Percentiles rank a stretch among this genome's conserved stretches.
These are phyloP conservation scores for Lichtheimia ramosa DNA, from an alignment of 371 early-diverging fungal species.

Conservation along the genomic window DNA sequence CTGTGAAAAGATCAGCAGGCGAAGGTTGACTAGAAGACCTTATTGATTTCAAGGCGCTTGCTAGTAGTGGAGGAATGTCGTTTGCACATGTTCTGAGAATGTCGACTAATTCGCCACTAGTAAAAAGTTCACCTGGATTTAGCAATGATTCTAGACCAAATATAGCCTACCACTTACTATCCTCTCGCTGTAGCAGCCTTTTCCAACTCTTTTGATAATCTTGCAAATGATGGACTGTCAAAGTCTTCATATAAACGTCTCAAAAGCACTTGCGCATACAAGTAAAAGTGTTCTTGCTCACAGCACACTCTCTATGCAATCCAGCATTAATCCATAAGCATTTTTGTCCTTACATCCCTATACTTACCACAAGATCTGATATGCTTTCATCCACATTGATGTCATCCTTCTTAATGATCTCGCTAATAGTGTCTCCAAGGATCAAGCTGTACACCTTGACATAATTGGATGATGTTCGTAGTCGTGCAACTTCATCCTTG, in stretches of 20 bases:
- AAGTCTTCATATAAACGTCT: slow-evolving; percentile 49
- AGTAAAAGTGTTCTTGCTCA: slow-evolving; percentile 68
- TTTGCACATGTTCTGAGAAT: slow-evolving; percentile 49
- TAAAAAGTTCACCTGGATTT: not conserved
- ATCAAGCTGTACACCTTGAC: slow-evolving; percentile 65
- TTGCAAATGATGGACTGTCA: slow-evolving; percentile 49
- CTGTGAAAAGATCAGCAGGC: slow-evolving; percentile 63
- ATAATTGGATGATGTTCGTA: slow-evolving; percentile 64
- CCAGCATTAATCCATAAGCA: not conserved
- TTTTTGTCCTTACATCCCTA: not conserved
- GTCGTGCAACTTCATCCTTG: slow-evolving; percentile 59
- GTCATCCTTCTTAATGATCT: slow-evolving; percentile 55
- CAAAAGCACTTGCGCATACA: slow-evolving; percentile 63
- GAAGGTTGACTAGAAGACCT: slow-evolving; percentile 54
- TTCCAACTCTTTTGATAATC: slow-evolving; percentile 66
- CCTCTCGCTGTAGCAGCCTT: slow-evolving; percentile 41
- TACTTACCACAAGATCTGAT: slow-evolving; percentile 47
- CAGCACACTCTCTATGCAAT: slow-evolving; percentile 58
- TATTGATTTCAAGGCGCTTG: slow-evolving; percentile 58
- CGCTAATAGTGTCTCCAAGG: slow-evolving; percentile 54
- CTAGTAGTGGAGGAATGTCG: slow-evolving; percentile 45
- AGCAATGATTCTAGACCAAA: too few species aligned
- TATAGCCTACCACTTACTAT: slow-evolving; percentile 20
- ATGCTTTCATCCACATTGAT: slow-evolving; percentile 51
- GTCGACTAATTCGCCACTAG: slow-evolving; percentile 54